Base-by-base conservation (phyloP, 2,329 filamentous ascomycete genomes). In the Aspergillus aculeatus region DNA sequence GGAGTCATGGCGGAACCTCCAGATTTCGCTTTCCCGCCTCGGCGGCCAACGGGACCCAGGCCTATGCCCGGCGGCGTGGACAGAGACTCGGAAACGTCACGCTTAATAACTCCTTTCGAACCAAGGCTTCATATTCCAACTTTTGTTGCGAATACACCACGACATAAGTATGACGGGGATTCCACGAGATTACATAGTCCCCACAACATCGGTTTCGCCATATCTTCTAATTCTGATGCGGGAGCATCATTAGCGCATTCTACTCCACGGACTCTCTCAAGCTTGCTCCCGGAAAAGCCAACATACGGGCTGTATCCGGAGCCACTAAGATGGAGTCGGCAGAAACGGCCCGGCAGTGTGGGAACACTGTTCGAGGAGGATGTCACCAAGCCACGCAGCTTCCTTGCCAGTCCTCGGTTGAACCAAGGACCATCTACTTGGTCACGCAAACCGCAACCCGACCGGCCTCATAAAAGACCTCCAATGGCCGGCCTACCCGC, bases 341-440 rank as follows among this genome's bases (percentile, higher is more conserved):
- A 65, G 12, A 64, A 61, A 24, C 53, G 71, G 19, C 71, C 69
- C 10, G 54, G 50, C 19, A 78, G 76, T 60, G 67, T 67, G 21
- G 71, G 65, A 26, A 77, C 75, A 1, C 59, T 74, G 10, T 75
- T 77, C 57, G 76, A 78, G 65, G 76, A 78, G 44, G 75, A 77
- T 48, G 65, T 65, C 32, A 60, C 68, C 54, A 63, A 61, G 12
- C 60, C 61, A 21, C 63, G 58, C 24, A 62, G 59, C 31, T 55
- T 64, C 38, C 58, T 64, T 24, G 63, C 62, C 31, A 62, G 60
- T 3, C 56, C 58, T n/a, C 56, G 62, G 60, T 31, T 62, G 52
- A 29, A 54, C 23, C 57, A 50, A 47, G 54, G 57, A 47, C 53
- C 56, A 29, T 26, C 59, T 14, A 38, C 41, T 6, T 44, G 50